Percentiles rank a stretch among this genome's conserved stretches.
These are phyloP conservation scores for Amphicarpaea edgeworthii DNA, from an alignment of 306 rosid species.

Conservation along the genomic window DNA sequence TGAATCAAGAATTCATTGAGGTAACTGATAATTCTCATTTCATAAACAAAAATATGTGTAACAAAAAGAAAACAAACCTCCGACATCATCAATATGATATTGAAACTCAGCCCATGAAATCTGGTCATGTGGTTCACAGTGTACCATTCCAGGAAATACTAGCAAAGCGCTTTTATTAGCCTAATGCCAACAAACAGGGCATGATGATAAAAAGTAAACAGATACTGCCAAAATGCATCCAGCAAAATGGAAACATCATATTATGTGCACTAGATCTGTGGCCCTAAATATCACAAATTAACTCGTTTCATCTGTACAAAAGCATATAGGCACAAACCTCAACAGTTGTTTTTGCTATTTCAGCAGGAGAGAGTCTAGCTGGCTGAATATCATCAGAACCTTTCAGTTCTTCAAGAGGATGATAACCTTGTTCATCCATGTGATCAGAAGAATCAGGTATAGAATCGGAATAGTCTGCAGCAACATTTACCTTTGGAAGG, in stretches of 20 bases:
- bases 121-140: slow-evolving; percentile 91
- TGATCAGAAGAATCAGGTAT: slow-evolving; percentile 81
- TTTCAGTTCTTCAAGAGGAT: slow-evolving; percentile 92
- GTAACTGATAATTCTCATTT: slow-evolving; percentile 42
- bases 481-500: slow-evolving; percentile 82
- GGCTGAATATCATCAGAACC: slow-evolving; percentile 57
- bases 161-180: slow-evolving; percentile 77
- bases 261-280: slow-evolving; percentile 32
- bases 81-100: slow-evolving; percentile 75
- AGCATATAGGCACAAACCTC: slow-evolving; percentile 65
- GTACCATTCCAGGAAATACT: slow-evolving; percentile 86
- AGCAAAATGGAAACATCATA: slow-evolving; percentile 34
- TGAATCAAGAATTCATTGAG: slow-evolving; percentile 19
- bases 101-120: slow-evolving; percentile 79
- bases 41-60: slow-evolving; percentile 25
- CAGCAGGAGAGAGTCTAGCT: slow-evolving; percentile 79
- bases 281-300: slow-evolving; percentile 31
- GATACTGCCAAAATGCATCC: slow-evolving; percentile 44
- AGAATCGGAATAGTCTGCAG: slow-evolving; percentile 93
- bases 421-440: slow-evolving; percentile 67
- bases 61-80: slow-evolving; percentile 64
- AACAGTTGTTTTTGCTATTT: slow-evolving; percentile 80
- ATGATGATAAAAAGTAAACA: slow-evolving; percentile 41
- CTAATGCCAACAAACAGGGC: slow-evolving; percentile 64
- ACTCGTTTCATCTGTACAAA: slow-evolving; percentile 1